A percentile compares a stretch with the other conserved stretches of the same genome.
phyloP scores from a whole-genome alignment of 192 early-diverging fungal species.

The Backusella sp. region DNA sequence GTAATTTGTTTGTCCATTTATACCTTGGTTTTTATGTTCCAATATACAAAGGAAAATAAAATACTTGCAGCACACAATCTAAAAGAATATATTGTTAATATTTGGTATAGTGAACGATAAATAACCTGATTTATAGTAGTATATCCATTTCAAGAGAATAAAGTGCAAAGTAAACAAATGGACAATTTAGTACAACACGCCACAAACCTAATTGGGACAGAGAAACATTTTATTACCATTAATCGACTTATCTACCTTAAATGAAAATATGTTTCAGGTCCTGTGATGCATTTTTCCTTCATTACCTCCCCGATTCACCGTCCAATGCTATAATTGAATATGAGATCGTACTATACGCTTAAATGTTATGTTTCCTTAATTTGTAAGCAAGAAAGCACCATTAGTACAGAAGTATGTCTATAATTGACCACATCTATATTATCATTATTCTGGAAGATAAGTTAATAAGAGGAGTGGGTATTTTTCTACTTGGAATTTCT shows the following conservation, averaged over 20 bases:
- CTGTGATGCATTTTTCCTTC: neutral
- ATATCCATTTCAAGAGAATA: neutral
- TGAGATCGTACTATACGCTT: neutral
- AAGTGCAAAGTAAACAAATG: neutral
- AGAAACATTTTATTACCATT: neutral
- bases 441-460: neutral
- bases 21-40: neutral
- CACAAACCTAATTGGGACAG: neutral
- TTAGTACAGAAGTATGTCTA: neutral
- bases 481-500: neutral
- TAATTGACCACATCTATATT: neutral
- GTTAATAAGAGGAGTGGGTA: neutral
- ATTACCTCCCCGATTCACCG: neutral
- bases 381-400: neutral
- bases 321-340: neutral
- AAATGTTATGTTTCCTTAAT: neutral
- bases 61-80: neutral
- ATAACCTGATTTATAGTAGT: neutral
- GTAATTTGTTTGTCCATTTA: neutral
- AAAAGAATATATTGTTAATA: neutral
- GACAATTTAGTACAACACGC: constrained; percentile 5
- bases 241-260: neutral
- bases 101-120: neutral
- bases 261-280: neutral
- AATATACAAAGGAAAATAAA: neutral